Evolutionary conservation across 306 rosid species (phyloP).

Genomic region (Cercis canadensis): DNA sequence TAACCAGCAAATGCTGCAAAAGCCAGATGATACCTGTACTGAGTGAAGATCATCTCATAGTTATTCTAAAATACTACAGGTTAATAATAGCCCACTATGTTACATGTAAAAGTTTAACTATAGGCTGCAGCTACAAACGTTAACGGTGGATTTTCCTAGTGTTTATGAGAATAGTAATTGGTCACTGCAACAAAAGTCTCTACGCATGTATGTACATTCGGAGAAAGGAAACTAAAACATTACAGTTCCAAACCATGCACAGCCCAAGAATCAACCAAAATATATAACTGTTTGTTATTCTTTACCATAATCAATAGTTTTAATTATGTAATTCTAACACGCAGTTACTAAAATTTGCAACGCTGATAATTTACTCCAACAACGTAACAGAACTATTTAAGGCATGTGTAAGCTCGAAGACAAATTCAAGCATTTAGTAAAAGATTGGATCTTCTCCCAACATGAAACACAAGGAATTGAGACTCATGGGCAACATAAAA

Average conservation of each 20-base stretch:
- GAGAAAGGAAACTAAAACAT: not conserved
- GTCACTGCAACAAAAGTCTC: not conserved
- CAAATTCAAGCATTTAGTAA: too few relatives aligned
- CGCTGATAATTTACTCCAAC: conserved; percentile 8
- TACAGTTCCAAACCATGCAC: too few relatives aligned
- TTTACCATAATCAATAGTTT: not conserved
- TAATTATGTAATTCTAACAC: not conserved
- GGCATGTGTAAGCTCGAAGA: too few relatives aligned
- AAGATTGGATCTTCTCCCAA: too few relatives aligned
- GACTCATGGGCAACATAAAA: too few relatives aligned
- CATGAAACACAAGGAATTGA: too few relatives aligned
- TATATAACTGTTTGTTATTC: too few relatives aligned
- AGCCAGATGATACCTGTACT: conserved; percentile 70
- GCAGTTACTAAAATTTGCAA: not conserved
- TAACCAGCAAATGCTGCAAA: conserved; percentile 55
- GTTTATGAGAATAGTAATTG: not conserved
- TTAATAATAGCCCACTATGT: not conserved
- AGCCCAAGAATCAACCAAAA: not conserved
- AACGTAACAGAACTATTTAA: not conserved
- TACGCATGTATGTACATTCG: not conserved
- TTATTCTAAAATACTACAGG: conserved; percentile 33
- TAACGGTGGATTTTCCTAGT: not conserved
- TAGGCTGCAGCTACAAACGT: not conserved
- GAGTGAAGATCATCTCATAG: conserved; percentile 31
- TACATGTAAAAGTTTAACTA: not conserved